These are phyloP conservation scores for Bremia lactucae DNA, from an alignment of 352 stramenopile genomes.

Conservation along the genomic window DNA sequence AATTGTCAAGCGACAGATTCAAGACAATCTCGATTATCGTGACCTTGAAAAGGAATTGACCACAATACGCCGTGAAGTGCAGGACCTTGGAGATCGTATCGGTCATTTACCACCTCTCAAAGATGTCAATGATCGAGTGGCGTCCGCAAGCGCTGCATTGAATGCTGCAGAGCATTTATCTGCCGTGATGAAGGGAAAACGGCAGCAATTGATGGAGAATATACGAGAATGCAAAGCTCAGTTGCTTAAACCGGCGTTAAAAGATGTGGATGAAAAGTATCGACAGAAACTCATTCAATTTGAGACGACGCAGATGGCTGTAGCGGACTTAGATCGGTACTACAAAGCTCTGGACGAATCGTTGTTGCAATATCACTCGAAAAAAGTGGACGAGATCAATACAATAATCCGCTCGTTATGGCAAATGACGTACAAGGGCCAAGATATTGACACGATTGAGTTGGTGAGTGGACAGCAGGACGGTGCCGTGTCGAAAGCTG, in stretches of 20 bases:
- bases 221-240: slow-evolving; percentile 58
- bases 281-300: slow-evolving; percentile 91
- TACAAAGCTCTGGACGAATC: slow-evolving; percentile 92
- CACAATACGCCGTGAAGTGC: slow-evolving; percentile 23
- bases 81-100: slow-evolving; percentile 35
- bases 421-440: slow-evolving; percentile 97
- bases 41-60: slow-evolving; percentile 39
- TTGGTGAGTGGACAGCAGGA: slow-evolving; percentile 90
- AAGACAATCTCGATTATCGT: slow-evolving; percentile 70
- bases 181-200: slow-evolving; percentile 34
- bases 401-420: slow-evolving; percentile 97
- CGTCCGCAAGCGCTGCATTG: slow-evolving; percentile 19
- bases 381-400: slow-evolving; percentile 99
- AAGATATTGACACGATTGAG: slow-evolving; percentile 99
- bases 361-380: slow-evolving; percentile 94
- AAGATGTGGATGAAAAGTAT: slow-evolving; percentile 91
- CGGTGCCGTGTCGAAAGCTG: slow-evolving; percentile 38
- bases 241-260: slow-evolving; percentile 63
- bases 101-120: slow-evolving; percentile 32
- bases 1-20: slow-evolving; percentile 56
- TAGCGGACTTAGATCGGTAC: slow-evolving; percentile 96
- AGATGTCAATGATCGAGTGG: slow-evolving; percentile 41
- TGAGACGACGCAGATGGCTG: slow-evolving; percentile 92
- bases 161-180: slow-evolving; percentile 23
- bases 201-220: slow-evolving; percentile 39